phyloP scores from a whole-genome alignment of 768 basidiomycete species.

The Mycena vulgaris region DNA sequence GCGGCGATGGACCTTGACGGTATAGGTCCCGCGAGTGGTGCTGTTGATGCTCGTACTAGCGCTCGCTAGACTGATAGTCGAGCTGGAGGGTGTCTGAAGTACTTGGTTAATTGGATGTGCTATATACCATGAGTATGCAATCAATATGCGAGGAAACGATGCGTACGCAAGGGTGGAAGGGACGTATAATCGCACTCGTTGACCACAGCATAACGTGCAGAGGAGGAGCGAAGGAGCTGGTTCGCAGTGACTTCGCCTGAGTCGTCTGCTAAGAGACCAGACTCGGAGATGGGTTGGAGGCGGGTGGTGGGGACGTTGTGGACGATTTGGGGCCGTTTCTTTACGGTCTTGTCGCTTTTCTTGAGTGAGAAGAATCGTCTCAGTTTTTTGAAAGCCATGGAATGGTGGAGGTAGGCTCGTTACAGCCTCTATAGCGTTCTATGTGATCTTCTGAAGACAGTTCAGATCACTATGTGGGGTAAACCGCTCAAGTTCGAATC shows the following conservation, averaged over 20 bases:
- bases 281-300: slow-evolving; percentile 26
- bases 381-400: slow-evolving; percentile 31
- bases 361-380: slow-evolving; percentile 35
- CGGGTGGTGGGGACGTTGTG: slow-evolving; percentile 12
- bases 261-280: slow-evolving; percentile 23
- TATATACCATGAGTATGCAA: slow-evolving; percentile 42
- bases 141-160: neutral
- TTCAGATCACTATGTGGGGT: too few species aligned
- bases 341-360: slow-evolving; percentile 3
- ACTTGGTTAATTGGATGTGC: slow-evolving; percentile 80
- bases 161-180: slow-evolving; percentile 81
- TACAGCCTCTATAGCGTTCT: too few species aligned
- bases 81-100: slow-evolving; percentile 63
- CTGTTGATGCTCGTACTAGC: slow-evolving; percentile 57
- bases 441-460: too few species aligned
- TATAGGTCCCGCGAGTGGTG: slow-evolving; percentile 69
- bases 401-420: neutral
- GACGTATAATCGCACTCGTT: slow-evolving; percentile 69
- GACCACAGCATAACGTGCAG: slow-evolving; percentile 73
- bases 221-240: slow-evolving; percentile 78
- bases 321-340: slow-evolving; percentile 55
- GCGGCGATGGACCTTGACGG: slow-evolving; percentile 79
- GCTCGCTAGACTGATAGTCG: slow-evolving; percentile 69
- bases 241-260: slow-evolving; percentile 57
- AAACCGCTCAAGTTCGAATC: too few species aligned